Evolutionary conservation across 495 filamentous ascomycete species (phyloP).

Genomic region (Entonaema liquescens): DNA sequence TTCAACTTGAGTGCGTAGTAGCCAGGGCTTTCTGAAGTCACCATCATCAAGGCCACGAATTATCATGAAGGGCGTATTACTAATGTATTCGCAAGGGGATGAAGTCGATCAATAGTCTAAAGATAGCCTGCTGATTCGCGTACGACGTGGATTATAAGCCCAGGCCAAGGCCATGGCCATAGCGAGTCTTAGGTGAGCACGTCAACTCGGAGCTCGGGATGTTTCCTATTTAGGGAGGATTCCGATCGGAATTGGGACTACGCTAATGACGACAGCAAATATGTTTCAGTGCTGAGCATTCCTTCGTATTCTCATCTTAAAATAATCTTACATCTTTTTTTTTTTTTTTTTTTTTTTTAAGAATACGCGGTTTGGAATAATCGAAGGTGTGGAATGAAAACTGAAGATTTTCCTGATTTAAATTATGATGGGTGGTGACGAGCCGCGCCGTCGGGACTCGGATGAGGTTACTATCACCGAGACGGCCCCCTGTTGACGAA

Average conservation of each 20-base stretch:
- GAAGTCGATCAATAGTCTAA: no score
- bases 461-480: slow-evolving; percentile 23
- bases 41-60: no score
- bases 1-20: no score
- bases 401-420: neutral
- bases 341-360: no score
- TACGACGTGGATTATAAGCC: no score
- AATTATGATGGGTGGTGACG: slow-evolving; percentile 8
- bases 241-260: neutral
- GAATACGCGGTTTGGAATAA: neutral
- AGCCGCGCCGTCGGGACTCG: slow-evolving; percentile 12
- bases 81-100: no score
- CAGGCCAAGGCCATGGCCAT: neutral
- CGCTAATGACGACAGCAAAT: neutral
- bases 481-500: slow-evolving; percentile 9
- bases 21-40: no score
- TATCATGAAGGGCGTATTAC: no score
- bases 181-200: neutral
- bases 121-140: no score
- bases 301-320: neutral
- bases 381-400: neutral
- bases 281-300: neutral
- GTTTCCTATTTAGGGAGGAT: neutral
- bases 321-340: neutral
- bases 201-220: neutral